Evolutionary conservation across 2,329 filamentous ascomycete species (phyloP), one percentile per base, ranked within the genome.

Genomic region (Verruconis gallopava): DNA sequence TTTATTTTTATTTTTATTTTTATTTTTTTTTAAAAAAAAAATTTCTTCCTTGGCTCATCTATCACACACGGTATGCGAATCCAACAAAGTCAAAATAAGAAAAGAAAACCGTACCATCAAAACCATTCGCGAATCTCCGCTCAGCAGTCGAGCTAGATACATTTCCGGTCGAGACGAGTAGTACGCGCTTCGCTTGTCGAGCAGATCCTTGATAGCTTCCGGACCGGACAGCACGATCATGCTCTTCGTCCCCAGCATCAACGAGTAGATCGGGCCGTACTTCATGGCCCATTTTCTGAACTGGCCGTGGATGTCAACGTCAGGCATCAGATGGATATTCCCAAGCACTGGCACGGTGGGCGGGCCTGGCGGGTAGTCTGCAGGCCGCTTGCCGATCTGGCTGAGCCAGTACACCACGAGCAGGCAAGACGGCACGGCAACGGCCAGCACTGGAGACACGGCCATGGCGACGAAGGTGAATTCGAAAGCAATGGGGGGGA

Each of bases 261-360:
- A 9, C 9, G 25, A 30, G 25, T 30, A 30, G 25, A 30, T n/a
- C 6, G 25, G n/a, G n/a, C 25, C 25, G n/a, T 30, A 30, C 25
- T 30, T 9, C 25, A 9, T n/a, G 6, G 25, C 25, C 25, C 25
- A 30, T n/a, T 30, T 30, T n/a, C n/a, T 9, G n/a, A 30, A 30
- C 9, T 9, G 6, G 25, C 6, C n/a, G 25, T 30, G 25, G 25
- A 9, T 9, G 9, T 30, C n/a, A 9, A n/a, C 9, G 25, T 30
- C 25, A 9, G n/a, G 25, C 6, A n/a, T n/a, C n/a, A 9, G 25
- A n/a, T 9, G 45, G 3, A 63, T 48, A 41, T 66, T 67, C 12
- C 63, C 65, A 3, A 68, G 53, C 18, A 68, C 35, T 1, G 65
- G 65, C 0, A 65, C 25, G 1, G 61, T 64, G 17, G 55, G 60